Conservation (phyloP, 176 grass and related monocot species). For the Themeda triandra region DNA sequence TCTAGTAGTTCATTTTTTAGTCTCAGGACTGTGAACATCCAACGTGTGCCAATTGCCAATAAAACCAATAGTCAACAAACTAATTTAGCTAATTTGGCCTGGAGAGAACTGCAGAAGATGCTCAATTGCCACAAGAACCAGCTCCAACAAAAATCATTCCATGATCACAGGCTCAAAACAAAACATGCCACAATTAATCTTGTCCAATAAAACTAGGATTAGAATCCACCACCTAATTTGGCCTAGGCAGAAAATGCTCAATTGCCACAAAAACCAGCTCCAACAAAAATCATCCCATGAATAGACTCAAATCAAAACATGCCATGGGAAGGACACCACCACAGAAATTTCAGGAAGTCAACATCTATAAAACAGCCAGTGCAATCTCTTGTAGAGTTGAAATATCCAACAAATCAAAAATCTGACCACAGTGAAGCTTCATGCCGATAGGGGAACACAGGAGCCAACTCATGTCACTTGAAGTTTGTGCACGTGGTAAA, state of each 20-base stretch:
- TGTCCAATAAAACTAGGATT: too few relatives aligned
- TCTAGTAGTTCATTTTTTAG: background rate
- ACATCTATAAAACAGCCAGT: background rate
- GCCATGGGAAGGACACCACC: background rate
- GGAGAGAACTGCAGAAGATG: too few relatives aligned
- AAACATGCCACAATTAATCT: too few relatives aligned
- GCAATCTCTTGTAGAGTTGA: background rate
- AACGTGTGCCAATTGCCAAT: background rate
- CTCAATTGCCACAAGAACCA: too few relatives aligned
- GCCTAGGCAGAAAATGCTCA: too few relatives aligned
- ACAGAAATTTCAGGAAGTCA: background rate
- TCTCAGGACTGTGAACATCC: background rate
- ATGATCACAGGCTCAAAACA: too few relatives aligned
- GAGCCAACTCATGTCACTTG: background rate
- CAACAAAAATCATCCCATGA: background rate
- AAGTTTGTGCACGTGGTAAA: too few relatives aligned
- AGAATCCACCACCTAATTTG: too few relatives aligned
- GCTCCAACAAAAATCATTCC: too few relatives aligned
- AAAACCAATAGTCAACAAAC: too few relatives aligned
- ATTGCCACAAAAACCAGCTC: background rate
- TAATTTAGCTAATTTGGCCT: too few relatives aligned
- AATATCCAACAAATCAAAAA: background rate
- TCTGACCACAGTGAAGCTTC: background rate
- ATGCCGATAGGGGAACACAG: background rate
- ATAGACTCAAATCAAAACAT: background rate